Evolutionary conservation across 2,329 filamentous ascomycete species (phyloP), one percentile per base, ranked within the genome.

Genomic region (Endocalyx cinctus): DNA sequence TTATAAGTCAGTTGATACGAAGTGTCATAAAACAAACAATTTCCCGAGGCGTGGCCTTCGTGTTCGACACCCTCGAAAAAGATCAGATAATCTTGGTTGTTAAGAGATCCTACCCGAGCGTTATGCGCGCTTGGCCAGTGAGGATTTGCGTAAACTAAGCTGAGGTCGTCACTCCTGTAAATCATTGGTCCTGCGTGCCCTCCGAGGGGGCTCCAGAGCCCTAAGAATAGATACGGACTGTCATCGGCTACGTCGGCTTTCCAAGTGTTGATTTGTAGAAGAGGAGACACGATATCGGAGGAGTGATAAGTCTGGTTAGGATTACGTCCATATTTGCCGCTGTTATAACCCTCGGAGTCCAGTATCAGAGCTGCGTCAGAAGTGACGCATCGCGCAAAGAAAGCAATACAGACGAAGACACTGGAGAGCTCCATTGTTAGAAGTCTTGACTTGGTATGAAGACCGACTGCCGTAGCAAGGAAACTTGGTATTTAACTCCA

Each of bases 391-490:
- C 23, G 37, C 11, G 35, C 13, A 13, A 36, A 13, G 10, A 17
- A 6, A 42, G 67, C 26, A 57, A 66, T 33, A 58, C 57, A 17
- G 56, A 60, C 13, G 64, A 67, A 37, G 58, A 50, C 28, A 66
- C 55, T 40, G 58, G 61, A 4, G 27, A 62, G 16, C 47, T 54
- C 10, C n/a, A n/a, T n/a, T n/a, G n/a, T n/a, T n/a, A n/a, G n/a
- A n/a, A n/a, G n/a, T n/a, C n/a, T n/a, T n/a, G n/a, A n/a, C n/a
- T n/a, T n/a, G n/a, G n/a, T n/a, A n/a, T n/a, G n/a, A n/a, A n/a
- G n/a, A n/a, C n/a, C n/a, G n/a, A n/a, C n/a, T n/a, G n/a, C n/a
- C n/a, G n/a, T n/a, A n/a, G n/a, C n/a, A n/a, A n/a, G n/a, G n/a
- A n/a, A n/a, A n/a, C n/a, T n/a, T n/a, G n/a, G n/a, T n/a, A n/a